These are phyloP conservation scores for Suillus subalutaceus DNA, from an alignment of 768 basidiomycete genomes.

Conservation along the genomic window DNA sequence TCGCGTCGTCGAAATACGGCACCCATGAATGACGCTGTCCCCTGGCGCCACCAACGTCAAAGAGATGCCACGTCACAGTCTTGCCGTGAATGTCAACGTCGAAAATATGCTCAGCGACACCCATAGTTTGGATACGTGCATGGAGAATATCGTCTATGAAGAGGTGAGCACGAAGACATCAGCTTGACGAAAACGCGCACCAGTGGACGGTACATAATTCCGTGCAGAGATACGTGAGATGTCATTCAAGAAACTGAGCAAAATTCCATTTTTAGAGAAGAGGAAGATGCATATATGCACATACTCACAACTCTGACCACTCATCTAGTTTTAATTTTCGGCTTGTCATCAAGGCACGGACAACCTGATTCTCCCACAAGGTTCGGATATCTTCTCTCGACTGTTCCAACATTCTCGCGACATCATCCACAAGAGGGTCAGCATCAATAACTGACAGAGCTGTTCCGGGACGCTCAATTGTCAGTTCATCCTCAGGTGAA, in stretches of 20 bases:
- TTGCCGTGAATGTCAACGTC: constrained; percentile 82
- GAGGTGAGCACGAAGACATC: constrained; percentile 30
- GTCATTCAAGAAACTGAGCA: constrained; percentile 68
- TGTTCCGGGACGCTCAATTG: constrained; percentile 29
- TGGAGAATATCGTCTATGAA: constrained; percentile 79
- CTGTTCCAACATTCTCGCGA: constrained; percentile 59
- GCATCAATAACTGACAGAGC: constrained; percentile 39
- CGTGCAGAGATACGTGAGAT: constrained; percentile 70
- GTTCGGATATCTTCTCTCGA: constrained; percentile 67
- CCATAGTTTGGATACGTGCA: constrained; percentile 91
- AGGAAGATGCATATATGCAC: constrained; percentile 25
- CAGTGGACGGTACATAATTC: constrained; percentile 76
- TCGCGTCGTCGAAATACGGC: constrained; percentile 66
- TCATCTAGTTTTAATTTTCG: constrained; percentile 80
- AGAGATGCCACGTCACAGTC: constrained; percentile 72
- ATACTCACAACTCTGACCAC: constrained; percentile 84
- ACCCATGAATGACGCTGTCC: constrained; percentile 80
- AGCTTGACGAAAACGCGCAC: constrained; percentile 41
- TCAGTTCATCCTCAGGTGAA: constrained; percentile 28
- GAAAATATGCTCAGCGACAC: constrained; percentile 82
- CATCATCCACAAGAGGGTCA: constrained; percentile 62
- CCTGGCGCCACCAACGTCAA: constrained; percentile 71
- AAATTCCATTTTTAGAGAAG: constrained; percentile 11
- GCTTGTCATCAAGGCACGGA: constrained; percentile 66
- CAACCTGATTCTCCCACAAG: constrained; percentile 74